Conservation (phyloP, 306 rosid species). For the Hippophae tibetana region DNA sequence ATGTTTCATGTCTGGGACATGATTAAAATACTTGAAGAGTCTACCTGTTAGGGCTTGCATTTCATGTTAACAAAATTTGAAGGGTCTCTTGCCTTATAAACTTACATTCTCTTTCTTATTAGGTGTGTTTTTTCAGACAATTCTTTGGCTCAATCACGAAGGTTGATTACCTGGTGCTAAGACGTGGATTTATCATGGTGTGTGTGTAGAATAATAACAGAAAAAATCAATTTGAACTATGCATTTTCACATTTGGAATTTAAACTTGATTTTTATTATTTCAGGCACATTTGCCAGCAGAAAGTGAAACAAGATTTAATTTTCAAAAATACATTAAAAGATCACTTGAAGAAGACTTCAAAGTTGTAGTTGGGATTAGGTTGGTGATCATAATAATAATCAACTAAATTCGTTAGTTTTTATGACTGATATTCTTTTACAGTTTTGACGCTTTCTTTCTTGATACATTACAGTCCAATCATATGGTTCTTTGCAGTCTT, state of each 20-base stretch:
- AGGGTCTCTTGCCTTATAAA: too few relatives aligned
- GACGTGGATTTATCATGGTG: constrained; percentile 82
- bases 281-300: constrained; percentile 79
- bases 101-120: neutral
- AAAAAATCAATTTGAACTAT: too few relatives aligned
- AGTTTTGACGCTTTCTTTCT: constrained; percentile 10
- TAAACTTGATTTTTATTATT: constrained; percentile 9
- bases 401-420: neutral
- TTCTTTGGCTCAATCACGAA: constrained; percentile 53
- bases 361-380: constrained; percentile 77
- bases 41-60: too few relatives aligned
- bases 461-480: constrained; percentile 48
- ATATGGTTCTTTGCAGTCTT: constrained; percentile 72
- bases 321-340: constrained; percentile 62
- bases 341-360: constrained; percentile 83
- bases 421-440: neutral
- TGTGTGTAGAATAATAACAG: constrained; percentile 3
- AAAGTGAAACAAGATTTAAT: constrained; percentile 48
- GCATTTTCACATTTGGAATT: neutral
- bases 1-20: too few relatives aligned
- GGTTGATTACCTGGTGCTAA: constrained; percentile 61
- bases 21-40: too few relatives aligned
- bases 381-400: constrained; percentile 8
- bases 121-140: constrained; percentile 88
- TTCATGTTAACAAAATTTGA: too few relatives aligned